phyloP scores from a whole-genome alignment of 2,329 filamentous ascomycete species.

The Colletotrichum plurivorum region DNA sequence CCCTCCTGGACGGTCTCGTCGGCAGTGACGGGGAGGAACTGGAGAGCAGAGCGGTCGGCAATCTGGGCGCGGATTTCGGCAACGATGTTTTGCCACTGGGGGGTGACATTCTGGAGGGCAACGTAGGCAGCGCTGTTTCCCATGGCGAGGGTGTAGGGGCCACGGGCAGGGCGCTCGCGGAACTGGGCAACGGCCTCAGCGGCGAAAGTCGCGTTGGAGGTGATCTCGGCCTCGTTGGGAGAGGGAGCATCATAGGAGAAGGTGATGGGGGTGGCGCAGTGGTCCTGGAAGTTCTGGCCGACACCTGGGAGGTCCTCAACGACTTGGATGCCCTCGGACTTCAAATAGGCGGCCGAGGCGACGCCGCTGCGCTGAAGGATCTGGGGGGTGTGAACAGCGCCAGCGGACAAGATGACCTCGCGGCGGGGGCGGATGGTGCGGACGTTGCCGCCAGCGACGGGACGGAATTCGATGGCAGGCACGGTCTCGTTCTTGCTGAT shows the following conservation, averaged over 20 bases:
- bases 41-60: conserved; percentile 41
- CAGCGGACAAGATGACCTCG: conserved; percentile 65
- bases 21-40: conserved; percentile 42
- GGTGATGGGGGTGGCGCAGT: conserved; percentile 42
- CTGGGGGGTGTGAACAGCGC: conserved; percentile 65
- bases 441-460: conserved; percentile 42
- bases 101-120: conserved; percentile 45
- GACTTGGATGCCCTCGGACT: conserved; percentile 58
- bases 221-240: conserved; percentile 34
- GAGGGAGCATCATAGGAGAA: conserved; percentile 39
- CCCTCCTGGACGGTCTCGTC: conserved; percentile 43
- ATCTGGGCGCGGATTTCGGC: conserved; percentile 45
- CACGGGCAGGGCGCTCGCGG: conserved; percentile 48
- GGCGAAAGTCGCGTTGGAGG: conserved; percentile 49
- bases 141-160: conserved; percentile 54
- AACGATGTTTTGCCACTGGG: conserved; percentile 43
- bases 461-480: conserved; percentile 43
- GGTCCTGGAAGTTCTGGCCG: conserved; percentile 64
- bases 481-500: conserved; percentile 22
- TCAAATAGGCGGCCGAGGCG: conserved; percentile 58
- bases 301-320: conserved; percentile 63
- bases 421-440: conserved; percentile 48
- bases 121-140: conserved; percentile 50
- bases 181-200: conserved; percentile 49
- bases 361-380: conserved; percentile 67